Conservation (phyloP, 306 rosid species). For the Sicyos baderoa region DNA sequence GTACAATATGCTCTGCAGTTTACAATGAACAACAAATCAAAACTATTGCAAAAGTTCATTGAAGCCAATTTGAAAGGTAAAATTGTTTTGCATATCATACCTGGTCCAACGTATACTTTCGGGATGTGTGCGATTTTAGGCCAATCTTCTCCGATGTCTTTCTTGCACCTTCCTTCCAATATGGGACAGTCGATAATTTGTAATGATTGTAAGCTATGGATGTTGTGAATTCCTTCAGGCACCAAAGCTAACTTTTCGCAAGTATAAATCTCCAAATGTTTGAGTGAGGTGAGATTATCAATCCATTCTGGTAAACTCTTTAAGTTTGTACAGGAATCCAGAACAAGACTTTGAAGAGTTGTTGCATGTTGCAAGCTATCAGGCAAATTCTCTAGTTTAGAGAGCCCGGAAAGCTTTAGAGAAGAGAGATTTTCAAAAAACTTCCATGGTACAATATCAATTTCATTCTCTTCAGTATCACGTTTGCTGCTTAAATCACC, state of each 20-base stretch:
- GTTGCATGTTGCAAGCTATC: background rate
- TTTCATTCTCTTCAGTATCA: background rate
- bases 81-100: background rate
- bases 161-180: background rate
- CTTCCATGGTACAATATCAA: background rate
- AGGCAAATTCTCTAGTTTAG: background rate
- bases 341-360: background rate
- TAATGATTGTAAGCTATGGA: background rate
- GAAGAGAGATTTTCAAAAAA: background rate
- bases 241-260: background rate
- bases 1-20: too few relatives aligned
- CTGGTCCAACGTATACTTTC: background rate
- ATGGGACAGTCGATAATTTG: rapidly evolving
- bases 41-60: too few relatives aligned
- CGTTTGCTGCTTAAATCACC: too few relatives aligned
- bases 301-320: too few relatives aligned
- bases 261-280: too few relatives aligned
- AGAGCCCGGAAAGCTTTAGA: rapidly evolving
- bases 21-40: too few relatives aligned
- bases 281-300: too few relatives aligned
- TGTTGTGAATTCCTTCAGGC: background rate
- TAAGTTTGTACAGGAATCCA: background rate
- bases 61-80: too few relatives aligned
- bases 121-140: too few relatives aligned
- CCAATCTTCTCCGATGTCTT: background rate